Evolutionary conservation across 1,139 yeast species (phyloP).

Genomic region (Nadsonia starkeyi-henricii): DNA sequence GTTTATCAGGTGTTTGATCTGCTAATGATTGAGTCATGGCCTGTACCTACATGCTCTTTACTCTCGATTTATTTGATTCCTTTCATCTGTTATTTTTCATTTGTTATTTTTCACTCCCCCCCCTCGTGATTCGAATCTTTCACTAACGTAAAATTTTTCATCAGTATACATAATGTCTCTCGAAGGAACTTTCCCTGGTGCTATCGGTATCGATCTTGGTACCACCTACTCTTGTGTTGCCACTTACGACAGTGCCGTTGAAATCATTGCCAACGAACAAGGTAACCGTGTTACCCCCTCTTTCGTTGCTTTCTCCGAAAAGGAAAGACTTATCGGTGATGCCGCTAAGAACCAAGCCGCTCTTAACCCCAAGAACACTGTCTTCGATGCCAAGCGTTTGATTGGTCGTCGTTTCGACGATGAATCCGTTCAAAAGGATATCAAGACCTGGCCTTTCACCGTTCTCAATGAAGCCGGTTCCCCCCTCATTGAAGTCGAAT

Average conservation of each 20-base stretch:
- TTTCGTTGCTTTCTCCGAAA: constrained; percentile 93
- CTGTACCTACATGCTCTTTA: no score
- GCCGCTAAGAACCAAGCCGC: constrained; percentile 99
- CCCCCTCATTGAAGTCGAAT: constrained; percentile 87
- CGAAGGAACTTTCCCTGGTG: constrained; percentile 99
- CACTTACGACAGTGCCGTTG: constrained; percentile 67
- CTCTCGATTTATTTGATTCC: no score
- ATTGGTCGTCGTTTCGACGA: constrained; percentile 92
- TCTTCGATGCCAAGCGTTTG: constrained; percentile 95
- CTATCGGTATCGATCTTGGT: constrained; percentile 94
- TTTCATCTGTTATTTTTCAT: no score
- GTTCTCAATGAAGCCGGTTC: constrained; percentile 74
- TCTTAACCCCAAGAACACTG: constrained; percentile 90
- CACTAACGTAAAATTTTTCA: neutral
- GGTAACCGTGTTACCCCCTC: constrained; percentile 99
- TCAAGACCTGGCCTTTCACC: constrained; percentile 96
- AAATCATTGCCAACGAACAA: constrained; percentile 95
- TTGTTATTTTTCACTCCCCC: no score
- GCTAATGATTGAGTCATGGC: no score
- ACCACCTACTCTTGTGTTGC: constrained; percentile 88
- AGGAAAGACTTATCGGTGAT: constrained; percentile 97
- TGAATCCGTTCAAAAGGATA: constrained; percentile 84
- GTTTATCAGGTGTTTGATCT: no score
- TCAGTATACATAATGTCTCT: constrained; percentile 4
- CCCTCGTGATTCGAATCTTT: no score